Conservation (phyloP, 805 yeast species). For the Saturnispora zaruensis region DNA sequence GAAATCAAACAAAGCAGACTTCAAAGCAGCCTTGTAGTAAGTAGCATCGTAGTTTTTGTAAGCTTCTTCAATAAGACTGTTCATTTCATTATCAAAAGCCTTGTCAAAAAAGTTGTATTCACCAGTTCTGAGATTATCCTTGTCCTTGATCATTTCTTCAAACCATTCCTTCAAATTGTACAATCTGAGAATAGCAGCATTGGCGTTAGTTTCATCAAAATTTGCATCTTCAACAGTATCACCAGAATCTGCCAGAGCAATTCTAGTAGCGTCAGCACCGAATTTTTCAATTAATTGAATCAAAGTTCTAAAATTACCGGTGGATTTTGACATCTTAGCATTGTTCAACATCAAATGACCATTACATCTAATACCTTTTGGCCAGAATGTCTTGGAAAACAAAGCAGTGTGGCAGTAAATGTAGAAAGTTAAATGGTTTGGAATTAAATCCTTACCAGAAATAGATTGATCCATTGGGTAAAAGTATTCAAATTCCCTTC, state of each 20-base stretch:
- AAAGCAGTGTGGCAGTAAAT: conserved; percentile 87
- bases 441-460: conserved; percentile 95
- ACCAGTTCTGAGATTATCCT: conserved; percentile 48
- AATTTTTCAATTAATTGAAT: conserved; percentile 76
- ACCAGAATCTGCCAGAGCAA: conserved; percentile 98
- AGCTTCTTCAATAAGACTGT: conserved; percentile 65
- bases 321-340: conserved; percentile 95
- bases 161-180: conserved; percentile 92
- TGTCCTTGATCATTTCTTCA: conserved; percentile 57
- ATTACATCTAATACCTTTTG: conserved; percentile 85
- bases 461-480: conserved; percentile 89
- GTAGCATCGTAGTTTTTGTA: conserved; percentile 62
- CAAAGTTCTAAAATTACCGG: conserved; percentile 94
- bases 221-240: conserved; percentile 96
- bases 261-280: conserved; percentile 96
- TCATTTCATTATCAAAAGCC: conserved; percentile 93
- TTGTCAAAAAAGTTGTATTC: conserved; percentile 64
- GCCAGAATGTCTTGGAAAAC: conserved; percentile 90
- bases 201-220: conserved; percentile 92
- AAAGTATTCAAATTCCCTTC: conserved; percentile 94
- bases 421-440: conserved; percentile 94
- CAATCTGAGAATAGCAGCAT: conserved; percentile 92
- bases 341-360: conserved; percentile 94
- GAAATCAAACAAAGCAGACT: conserved; percentile 85
- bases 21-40: conserved; percentile 80